Conservation (phyloP, 768 basidiomycete species). For the Guyanaporus albipodus region DNA sequence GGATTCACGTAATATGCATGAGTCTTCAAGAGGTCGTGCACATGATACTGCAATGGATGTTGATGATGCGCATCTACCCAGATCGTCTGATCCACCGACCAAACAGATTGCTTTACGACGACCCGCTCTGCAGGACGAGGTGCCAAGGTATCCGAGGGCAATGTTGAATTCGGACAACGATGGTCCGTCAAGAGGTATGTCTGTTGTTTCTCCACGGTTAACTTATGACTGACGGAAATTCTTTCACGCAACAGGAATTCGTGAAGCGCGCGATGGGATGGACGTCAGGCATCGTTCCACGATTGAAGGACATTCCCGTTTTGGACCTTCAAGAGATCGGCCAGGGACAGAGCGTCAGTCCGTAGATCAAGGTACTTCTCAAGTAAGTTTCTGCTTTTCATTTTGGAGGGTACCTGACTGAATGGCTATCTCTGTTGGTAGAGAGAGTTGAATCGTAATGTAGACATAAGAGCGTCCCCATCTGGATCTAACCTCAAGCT, state of each 20-base stretch:
- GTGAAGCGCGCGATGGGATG: conserved; percentile 18
- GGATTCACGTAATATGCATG: conserved; percentile 16
- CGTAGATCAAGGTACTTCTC: conserved; percentile 13
- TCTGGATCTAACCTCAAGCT: conserved; percentile 22
- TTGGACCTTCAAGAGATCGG: conserved; percentile 18
- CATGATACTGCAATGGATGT: conserved; percentile 24
- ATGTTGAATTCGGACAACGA: conserved; percentile 30
- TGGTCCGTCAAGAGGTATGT: conserved; percentile 13
- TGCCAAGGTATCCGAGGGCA: conserved; percentile 35
- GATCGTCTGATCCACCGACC: conserved; percentile 14
- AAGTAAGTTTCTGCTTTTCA: conserved; percentile 11
- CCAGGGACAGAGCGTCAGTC: conserved; percentile 15
- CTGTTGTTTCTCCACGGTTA: background rate
- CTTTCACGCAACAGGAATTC: conserved; percentile 3
- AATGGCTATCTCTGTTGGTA: background rate
- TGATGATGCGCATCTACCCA: conserved; percentile 24
- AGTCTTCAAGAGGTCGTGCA: conserved; percentile 20
- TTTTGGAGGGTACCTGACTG: background rate
- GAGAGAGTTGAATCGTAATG: conserved; percentile 18
- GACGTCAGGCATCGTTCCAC: conserved; percentile 18
- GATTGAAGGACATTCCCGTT: conserved; percentile 15
- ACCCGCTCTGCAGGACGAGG: conserved; percentile 24
- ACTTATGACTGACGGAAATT: background rate
- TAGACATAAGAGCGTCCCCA: conserved; percentile 12
- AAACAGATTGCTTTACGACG: conserved; percentile 17